These are phyloP conservation scores for Chrysanthemum lavandulifolium DNA, from an alignment of 129 eudicot genomes.

Conservation along the genomic window DNA sequence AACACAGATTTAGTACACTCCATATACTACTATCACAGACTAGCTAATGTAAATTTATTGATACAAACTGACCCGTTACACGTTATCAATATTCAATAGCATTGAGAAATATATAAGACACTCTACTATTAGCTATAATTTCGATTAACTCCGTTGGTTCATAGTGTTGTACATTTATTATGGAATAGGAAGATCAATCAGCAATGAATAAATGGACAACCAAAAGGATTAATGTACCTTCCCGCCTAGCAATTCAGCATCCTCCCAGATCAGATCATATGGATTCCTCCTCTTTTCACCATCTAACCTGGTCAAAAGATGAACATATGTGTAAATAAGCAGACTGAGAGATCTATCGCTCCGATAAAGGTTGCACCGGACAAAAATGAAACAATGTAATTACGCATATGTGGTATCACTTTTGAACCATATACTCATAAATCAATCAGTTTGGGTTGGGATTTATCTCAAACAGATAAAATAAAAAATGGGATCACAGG, in stretches of 20 bases:
- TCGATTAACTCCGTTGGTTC: too few species aligned
- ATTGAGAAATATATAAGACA: too few species aligned
- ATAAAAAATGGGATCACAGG: too few species aligned
- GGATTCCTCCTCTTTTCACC: conserved; percentile 35
- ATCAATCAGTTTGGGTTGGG: too few species aligned
- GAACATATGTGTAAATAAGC: conserved; percentile 15
- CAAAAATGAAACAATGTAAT: too few species aligned
- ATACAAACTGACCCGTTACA: too few species aligned
- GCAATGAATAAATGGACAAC: not conserved
- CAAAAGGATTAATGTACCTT: conserved; percentile 39
- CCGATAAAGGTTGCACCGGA: not conserved
- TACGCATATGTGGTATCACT: too few species aligned
- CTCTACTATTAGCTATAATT: too few species aligned
- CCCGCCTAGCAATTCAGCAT: conserved; percentile 59
- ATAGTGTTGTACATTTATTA: not conserved
- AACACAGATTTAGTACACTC: not conserved
- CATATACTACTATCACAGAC: not conserved
- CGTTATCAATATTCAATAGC: too few species aligned
- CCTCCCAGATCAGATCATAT: conserved; percentile 83
- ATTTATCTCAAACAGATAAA: too few species aligned
- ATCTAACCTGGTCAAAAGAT: conserved; percentile 58
- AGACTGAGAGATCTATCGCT: not conserved
- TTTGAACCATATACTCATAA: too few species aligned
- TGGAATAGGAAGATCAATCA: not conserved
- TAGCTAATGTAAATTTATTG: not conserved